Evolutionary conservation across 164 flowering plant genomes (phyloP).

Genomic region (Cinnamomum chago): DNA sequence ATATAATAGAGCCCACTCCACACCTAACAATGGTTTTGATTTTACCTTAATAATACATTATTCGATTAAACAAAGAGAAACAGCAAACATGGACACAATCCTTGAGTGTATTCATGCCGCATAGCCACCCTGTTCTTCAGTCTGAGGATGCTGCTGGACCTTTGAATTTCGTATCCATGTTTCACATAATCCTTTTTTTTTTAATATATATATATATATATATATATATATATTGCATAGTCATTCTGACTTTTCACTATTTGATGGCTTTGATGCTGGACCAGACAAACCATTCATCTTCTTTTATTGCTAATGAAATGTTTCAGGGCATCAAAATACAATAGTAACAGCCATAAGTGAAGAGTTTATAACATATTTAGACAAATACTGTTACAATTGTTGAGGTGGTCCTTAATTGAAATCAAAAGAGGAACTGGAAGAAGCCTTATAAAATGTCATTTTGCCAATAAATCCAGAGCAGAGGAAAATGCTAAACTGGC

Average conservation of each 20-base stretch:
- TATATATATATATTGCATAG: no score
- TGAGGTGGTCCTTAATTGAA: neutral
- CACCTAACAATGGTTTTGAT: neutral
- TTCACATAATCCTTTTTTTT: constrained; percentile 10
- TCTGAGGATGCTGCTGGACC: neutral
- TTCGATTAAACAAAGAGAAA: constrained; percentile 1
- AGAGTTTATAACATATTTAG: neutral
- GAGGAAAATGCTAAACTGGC: neutral
- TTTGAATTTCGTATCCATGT: neutral
- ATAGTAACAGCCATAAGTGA: neutral
- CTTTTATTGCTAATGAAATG: neutral
- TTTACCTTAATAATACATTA: neutral
- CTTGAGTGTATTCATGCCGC: neutral
- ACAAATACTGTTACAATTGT: neutral
- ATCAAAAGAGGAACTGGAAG: neutral
- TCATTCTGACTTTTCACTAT: neutral
- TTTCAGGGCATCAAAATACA: neutral
- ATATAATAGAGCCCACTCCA: neutral
- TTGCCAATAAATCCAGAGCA: neutral
- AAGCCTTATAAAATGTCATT: neutral
- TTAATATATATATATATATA: no score
- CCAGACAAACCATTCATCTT: neutral
- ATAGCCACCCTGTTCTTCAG: neutral
- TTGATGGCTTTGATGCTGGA: neutral
- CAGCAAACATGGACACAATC: neutral